Percentiles rank a stretch among this genome's conserved stretches.
Conservation (phyloP, 2,329 filamentous ascomycete species). For the Aspergillus sp. region DNA sequence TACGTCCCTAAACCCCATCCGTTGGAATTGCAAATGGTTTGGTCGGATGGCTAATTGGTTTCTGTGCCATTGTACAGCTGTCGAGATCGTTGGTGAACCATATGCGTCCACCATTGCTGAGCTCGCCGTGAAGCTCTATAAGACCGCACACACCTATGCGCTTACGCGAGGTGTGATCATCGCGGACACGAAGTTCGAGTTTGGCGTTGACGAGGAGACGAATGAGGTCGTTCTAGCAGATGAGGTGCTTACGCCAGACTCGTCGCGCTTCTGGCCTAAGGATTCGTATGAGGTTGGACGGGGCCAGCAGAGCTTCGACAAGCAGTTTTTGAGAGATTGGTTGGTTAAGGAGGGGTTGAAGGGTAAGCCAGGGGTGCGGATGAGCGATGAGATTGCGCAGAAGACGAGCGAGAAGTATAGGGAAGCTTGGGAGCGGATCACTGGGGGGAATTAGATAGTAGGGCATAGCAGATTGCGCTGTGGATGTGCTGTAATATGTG, state of each 20-base stretch:
- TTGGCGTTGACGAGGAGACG: constrained; percentile 65
- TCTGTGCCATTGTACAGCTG: constrained; percentile 36
- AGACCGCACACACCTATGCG: constrained; percentile 46
- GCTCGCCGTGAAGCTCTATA: constrained; percentile 65
- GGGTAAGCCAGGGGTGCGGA: constrained; percentile 69
- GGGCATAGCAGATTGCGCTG: not conserved
- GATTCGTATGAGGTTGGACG: constrained; percentile 70
- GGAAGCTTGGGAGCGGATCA: constrained; percentile 72
- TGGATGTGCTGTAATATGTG: not conserved
- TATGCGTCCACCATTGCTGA: constrained; percentile 66
- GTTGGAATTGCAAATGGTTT: not conserved
- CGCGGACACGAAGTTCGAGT: constrained; percentile 77
- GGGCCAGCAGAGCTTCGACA: constrained; percentile 83
- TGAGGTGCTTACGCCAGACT: constrained; percentile 82
- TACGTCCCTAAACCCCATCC: not conserved
- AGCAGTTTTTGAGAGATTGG: constrained; percentile 84
- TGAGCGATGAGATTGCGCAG: constrained; percentile 69
- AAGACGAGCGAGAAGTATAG: constrained; percentile 71
- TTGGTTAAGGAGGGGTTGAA: constrained; percentile 70
- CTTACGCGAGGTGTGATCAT: constrained; percentile 69
- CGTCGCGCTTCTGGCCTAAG: constrained; percentile 82
- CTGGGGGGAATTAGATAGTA: constrained; percentile 51
- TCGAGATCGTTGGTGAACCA: constrained; percentile 62
- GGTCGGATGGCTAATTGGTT: not conserved
- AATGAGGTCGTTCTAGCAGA: constrained; percentile 74